Evolutionary conservation across 1,284 basidiomycete genomes (phyloP).

Genomic region (Anthracocystis setariae): DNA sequence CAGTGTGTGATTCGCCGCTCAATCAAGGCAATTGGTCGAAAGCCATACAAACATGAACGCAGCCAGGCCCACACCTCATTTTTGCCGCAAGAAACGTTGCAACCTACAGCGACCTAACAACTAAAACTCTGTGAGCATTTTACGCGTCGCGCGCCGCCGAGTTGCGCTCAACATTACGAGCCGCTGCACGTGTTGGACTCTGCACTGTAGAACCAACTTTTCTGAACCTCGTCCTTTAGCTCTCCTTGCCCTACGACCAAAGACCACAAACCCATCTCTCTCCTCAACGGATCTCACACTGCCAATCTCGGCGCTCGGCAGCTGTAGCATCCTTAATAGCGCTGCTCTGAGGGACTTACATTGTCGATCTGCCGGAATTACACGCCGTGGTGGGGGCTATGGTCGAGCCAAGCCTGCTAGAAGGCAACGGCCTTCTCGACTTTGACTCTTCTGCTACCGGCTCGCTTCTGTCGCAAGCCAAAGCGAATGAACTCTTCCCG

Average conservation of each 20-base stretch:
- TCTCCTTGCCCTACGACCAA: neutral
- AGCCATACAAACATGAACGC: no score
- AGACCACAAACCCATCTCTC: neutral
- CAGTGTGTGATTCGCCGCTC: no score
- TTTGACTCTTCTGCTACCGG: slow-evolving; percentile 12
- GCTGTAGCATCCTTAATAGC: no score
- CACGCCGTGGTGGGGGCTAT: slow-evolving; percentile 1
- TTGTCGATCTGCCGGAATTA: neutral
- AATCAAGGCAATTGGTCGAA: no score
- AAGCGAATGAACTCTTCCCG: slow-evolving; percentile 32
- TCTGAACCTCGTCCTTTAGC: neutral
- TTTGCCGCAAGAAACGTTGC: no score
- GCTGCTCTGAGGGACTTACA: no score
- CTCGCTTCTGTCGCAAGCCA: slow-evolving; percentile 19
- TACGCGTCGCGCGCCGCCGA: slow-evolving; percentile 41
- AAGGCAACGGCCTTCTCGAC: slow-evolving; percentile 41
- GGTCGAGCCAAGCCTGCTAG: slow-evolving; percentile 22
- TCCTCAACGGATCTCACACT: neutral
- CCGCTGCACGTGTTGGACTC: slow-evolving; percentile 28
- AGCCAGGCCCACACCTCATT: no score
- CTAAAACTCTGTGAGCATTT: slow-evolving; percentile 2
- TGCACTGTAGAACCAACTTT: slow-evolving; percentile 5
- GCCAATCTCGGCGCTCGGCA: neutral
- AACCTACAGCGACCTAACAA: slow-evolving; percentile 30
- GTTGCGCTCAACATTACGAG: slow-evolving; percentile 10